Evolutionary conservation across 495 filamentous ascomycete genomes (phyloP).

Genomic region (Cladorrhinum samala): DNA sequence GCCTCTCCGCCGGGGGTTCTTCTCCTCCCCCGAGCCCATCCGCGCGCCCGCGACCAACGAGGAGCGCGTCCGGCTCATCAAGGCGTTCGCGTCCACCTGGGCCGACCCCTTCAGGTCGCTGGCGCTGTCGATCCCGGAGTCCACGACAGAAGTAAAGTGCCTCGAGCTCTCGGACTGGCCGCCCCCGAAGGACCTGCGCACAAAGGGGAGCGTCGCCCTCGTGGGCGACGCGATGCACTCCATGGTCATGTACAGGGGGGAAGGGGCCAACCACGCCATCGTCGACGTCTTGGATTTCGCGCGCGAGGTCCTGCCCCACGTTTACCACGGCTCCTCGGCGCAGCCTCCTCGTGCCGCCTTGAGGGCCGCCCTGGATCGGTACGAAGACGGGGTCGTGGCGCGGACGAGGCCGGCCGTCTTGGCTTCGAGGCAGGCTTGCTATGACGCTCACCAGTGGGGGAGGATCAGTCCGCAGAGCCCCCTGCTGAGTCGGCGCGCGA

Average conservation of each 20-base stretch:
- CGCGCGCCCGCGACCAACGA: slow-evolving; percentile 35
- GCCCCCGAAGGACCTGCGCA: slow-evolving; percentile 23
- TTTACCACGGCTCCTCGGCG: too few species aligned
- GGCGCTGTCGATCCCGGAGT: slow-evolving; percentile 40
- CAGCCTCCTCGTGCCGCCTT: slow-evolving; percentile 2
- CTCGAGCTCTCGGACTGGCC: slow-evolving; percentile 54
- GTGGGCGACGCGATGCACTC: slow-evolving; percentile 58
- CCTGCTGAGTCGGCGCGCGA: slow-evolving; percentile 27
- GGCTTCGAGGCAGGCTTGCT: slow-evolving; percentile 52
- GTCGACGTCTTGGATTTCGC: slow-evolving; percentile 32
- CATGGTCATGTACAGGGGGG: slow-evolving; percentile 51
- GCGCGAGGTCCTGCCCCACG: slow-evolving; percentile 14
- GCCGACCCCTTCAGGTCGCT: slow-evolving; percentile 49
- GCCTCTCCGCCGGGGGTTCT: slow-evolving; percentile 32
- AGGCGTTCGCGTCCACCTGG: slow-evolving; percentile 46
- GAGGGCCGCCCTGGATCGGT: slow-evolving; percentile 36
- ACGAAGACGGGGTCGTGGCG: slow-evolving; percentile 46
- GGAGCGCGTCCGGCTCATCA: slow-evolving; percentile 47
- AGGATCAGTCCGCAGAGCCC: slow-evolving; percentile 28
- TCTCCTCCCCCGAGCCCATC: slow-evolving; percentile 16
- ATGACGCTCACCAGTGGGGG: slow-evolving; percentile 57
- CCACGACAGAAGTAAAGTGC: slow-evolving; percentile 41
- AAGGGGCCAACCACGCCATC: slow-evolving; percentile 41
- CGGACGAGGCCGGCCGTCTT: slow-evolving; percentile 47
- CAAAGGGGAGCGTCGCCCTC: slow-evolving; percentile 40